These are phyloP conservation scores for Uncinocarpus reesii DNA, from an alignment of 2,329 filamentous ascomycete genomes.

Conservation along the genomic window DNA sequence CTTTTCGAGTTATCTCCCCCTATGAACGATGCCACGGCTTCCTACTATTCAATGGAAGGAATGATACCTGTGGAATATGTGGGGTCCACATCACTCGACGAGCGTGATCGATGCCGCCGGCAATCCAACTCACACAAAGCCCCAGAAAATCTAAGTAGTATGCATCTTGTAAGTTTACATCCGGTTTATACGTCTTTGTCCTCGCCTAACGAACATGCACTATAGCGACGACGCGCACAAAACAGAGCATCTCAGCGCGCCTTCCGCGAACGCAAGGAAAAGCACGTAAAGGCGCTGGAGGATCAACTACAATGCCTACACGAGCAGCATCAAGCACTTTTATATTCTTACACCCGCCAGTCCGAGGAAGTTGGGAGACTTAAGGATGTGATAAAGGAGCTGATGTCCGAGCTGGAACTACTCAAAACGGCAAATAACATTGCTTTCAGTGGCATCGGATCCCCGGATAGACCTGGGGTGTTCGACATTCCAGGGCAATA, in stretches of 20 bases:
- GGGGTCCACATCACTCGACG: constrained; percentile 20
- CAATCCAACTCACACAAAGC: constrained; percentile 19
- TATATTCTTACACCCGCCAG: constrained; percentile 26
- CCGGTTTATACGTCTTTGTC: not conserved
- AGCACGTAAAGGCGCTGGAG: constrained; percentile 74
- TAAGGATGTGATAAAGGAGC: constrained; percentile 21
- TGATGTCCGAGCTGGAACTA: constrained; percentile 21
- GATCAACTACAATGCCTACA: constrained; percentile 59
- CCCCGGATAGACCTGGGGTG: not conserved
- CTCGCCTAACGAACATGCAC: constrained; percentile 12
- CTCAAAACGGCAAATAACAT: constrained; percentile 14
- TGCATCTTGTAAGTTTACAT: constrained; percentile 22
- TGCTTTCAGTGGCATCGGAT: not conserved
- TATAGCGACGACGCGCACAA: constrained; percentile 81
- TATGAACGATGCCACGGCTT: no score
- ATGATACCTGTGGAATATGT: constrained; percentile 20
- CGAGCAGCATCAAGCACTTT: constrained; percentile 24
- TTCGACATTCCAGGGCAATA: not conserved
- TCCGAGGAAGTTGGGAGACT: constrained; percentile 23
- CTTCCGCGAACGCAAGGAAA: constrained; percentile 81
- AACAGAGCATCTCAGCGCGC: constrained; percentile 78
- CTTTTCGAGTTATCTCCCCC: not conserved
- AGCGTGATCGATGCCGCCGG: constrained; percentile 19
- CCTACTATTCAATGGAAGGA: constrained; percentile 16
- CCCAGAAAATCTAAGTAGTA: constrained; percentile 21